Percentiles rank a stretch among this genome's conserved stretches.
These are phyloP conservation scores for Yamadazyma triangularis DNA, from an alignment of 1,139 yeast genomes.

Conservation along the genomic window DNA sequence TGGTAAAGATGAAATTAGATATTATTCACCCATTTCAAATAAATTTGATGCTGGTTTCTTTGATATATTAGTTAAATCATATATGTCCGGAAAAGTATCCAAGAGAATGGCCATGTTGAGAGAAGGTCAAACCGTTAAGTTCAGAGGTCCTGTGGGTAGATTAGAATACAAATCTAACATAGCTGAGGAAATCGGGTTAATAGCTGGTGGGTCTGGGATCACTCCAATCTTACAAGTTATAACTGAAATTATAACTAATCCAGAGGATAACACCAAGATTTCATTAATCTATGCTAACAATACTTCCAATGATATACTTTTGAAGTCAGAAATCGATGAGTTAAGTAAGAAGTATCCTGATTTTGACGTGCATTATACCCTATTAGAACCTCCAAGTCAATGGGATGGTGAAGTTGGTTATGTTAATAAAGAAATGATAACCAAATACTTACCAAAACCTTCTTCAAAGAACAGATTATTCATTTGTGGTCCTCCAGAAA, in stretches of 20 bases:
- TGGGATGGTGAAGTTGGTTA: constrained; percentile 62
- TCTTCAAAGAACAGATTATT: constrained; percentile 48
- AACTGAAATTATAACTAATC: constrained; percentile 60
- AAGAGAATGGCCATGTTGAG: constrained; percentile 56
- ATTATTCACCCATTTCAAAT: constrained; percentile 72
- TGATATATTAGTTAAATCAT: constrained; percentile 71
- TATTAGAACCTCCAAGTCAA: constrained; percentile 26
- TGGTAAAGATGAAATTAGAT: constrained; percentile 60
- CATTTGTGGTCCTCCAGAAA: constrained; percentile 73
- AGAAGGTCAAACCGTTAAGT: constrained; percentile 63
- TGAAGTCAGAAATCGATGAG: constrained; percentile 67
- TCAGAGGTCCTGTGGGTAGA: constrained; percentile 77
- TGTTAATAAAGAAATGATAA: constrained; percentile 54
- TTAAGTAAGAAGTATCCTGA: constrained; percentile 58
- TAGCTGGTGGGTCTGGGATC: constrained; percentile 84
- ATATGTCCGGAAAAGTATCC: constrained; percentile 64
- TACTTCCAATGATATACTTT: constrained; percentile 65
- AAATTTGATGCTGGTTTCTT: constrained; percentile 67
- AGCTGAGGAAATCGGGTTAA: constrained; percentile 58
- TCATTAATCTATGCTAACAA: constrained; percentile 66
- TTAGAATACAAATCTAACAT: constrained; percentile 56
- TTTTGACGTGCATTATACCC: constrained; percentile 44
- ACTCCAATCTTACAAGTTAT: constrained; percentile 74
- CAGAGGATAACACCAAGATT: constrained; percentile 58
- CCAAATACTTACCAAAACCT: constrained; percentile 48